These are phyloP conservation scores for Singerocomus inundabilis DNA, from an alignment of 1,284 basidiomycete species.

Conservation along the genomic window DNA sequence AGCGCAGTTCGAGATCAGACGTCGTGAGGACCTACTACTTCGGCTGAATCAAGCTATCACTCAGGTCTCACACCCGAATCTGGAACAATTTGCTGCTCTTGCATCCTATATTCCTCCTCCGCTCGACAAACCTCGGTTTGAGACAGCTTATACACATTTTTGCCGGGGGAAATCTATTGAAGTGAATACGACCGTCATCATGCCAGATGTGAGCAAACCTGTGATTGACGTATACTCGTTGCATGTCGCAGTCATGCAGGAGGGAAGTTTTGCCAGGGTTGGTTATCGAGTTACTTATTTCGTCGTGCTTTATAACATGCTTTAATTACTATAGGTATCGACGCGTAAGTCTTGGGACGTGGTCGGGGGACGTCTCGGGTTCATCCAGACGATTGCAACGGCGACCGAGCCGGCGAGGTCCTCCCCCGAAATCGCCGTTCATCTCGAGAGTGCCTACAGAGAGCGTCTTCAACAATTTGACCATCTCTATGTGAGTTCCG, in stretches of 20 bases:
- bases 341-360: slow-evolving; percentile 31
- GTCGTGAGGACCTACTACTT: slow-evolving; percentile 30
- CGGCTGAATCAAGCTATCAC: slow-evolving; percentile 31
- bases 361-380: slow-evolving; percentile 32
- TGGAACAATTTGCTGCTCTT: slow-evolving; percentile 30
- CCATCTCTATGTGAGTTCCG: slow-evolving; percentile 36
- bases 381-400: slow-evolving; percentile 25
- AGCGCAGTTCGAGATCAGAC: slow-evolving; percentile 34
- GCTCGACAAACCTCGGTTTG: slow-evolving; percentile 32
- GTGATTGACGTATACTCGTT: slow-evolving; percentile 33
- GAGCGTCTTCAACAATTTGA: slow-evolving; percentile 36
- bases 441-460: slow-evolving; percentile 29
- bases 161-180: slow-evolving; percentile 31
- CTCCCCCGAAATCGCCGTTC: slow-evolving; percentile 27
- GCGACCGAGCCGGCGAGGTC: slow-evolving; percentile 23
- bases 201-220: slow-evolving; percentile 30
- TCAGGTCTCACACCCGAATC: slow-evolving; percentile 21
- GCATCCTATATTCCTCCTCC: slow-evolving; percentile 32
- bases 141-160: slow-evolving; percentile 31
- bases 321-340: slow-evolving; percentile 21
- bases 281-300: slow-evolving; percentile 14
- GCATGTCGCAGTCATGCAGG: slow-evolving; percentile 35
- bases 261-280: slow-evolving; percentile 33
- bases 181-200: slow-evolving; percentile 29
- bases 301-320: slow-evolving; percentile 1